Evolutionary conservation across 2,329 filamentous ascomycete species (phyloP), one percentile per base, ranked within the genome.

Genomic region (Trichoderma lentiforme): DNA sequence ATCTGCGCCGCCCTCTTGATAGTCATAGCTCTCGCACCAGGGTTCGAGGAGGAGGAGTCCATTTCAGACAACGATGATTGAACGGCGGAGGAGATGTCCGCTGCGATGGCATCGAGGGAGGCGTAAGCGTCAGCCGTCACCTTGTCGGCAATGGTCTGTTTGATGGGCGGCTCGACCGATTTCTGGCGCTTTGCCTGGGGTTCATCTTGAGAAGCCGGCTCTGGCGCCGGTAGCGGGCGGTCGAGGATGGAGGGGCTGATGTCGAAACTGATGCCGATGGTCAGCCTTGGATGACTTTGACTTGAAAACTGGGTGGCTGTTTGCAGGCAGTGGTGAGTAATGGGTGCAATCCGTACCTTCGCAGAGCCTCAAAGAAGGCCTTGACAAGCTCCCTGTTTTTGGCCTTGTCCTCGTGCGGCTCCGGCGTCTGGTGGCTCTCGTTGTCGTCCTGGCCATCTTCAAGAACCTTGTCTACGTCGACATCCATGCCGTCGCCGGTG

Each of bases 71-170:
- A 76, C 43, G 86, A 84, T 74, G 85, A 79, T 73, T 85, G 79
- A 75, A 87, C 82, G 73, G 84, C 84, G 34, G 81, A 77, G 76
- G 85, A 82, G 56, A 91, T 79, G 73, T 91, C 90, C 66, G 84
- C 80, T 18, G 92, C 87, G 56, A 93, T 83, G 73, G 92, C 89
- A 32, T 92, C 90, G 58, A 94, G 81, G 74, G 87, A 86, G 30
- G 85, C 84, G 78, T 92, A 91, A 36, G 78, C 79, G 74, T 85
- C 83, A 63, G 83, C 81, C 28, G 81, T 79, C 65, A 88, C 82
- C 81, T 89, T 90, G 75, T 88, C 86, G 71, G 84, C 81, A 73
- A 91, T 86, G 73, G 84, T 86, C 21, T 76, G 76, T n/a, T 75
- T 73, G 43, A 81, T 76, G 39, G 79, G 77, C 3, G 78, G 79